Percentiles rank a stretch among this genome's conserved stretches.
Evolutionary conservation across 306 rosid species (phyloP).

Genomic region (Potentilla sterilis): DNA sequence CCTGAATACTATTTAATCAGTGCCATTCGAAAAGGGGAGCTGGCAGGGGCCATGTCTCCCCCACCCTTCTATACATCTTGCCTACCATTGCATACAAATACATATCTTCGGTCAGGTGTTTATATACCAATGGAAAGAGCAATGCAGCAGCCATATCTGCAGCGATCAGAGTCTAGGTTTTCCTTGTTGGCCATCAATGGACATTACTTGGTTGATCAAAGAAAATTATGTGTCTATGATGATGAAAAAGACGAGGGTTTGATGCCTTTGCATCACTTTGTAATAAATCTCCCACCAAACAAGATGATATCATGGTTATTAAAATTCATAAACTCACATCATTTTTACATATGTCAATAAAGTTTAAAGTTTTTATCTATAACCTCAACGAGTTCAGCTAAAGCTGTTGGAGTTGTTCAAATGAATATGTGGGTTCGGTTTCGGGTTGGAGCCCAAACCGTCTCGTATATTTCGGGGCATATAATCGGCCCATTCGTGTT

Average conservation of each 20-base stretch:
- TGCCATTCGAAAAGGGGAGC: neutral
- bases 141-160: neutral
- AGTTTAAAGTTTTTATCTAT: no score
- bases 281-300: neutral
- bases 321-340: no score
- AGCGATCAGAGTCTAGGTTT: neutral
- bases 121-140: neutral
- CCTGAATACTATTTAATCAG: constrained; percentile 9
- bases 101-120: neutral
- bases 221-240: no score
- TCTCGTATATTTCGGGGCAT: no score
- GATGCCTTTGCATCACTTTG: no score
- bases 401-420: no score
- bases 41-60: neutral
- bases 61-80: neutral
- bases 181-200: neutral
- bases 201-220: neutral
- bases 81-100: neutral
- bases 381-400: no score
- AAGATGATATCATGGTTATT: neutral
- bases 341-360: no score
- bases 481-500: no score
- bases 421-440: no score
- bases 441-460: no score
- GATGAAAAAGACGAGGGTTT: no score